Percentiles rank a stretch among this genome's conserved stretches.
These are phyloP conservation scores for Podospora comata DNA, from an alignment of 495 filamentous ascomycete genomes.

Conservation along the genomic window DNA sequence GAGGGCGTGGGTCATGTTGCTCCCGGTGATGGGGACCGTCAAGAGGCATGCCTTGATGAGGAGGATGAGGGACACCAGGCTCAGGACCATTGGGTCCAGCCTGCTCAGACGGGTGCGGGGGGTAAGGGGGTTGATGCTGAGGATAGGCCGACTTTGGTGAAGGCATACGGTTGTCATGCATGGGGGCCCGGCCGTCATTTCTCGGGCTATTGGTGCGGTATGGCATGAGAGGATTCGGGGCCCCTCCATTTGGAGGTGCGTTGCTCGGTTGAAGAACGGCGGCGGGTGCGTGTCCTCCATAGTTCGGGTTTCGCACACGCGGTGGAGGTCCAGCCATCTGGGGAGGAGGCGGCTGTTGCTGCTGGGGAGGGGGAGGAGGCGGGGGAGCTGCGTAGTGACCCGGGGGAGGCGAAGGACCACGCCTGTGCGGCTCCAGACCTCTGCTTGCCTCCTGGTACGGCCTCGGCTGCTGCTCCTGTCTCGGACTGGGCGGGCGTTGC, in stretches of 20 bases:
- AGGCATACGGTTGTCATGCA: slow-evolving; percentile 74
- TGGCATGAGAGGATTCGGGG: slow-evolving; percentile 71
- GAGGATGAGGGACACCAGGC: slow-evolving; percentile 66
- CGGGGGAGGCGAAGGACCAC: slow-evolving; percentile 51
- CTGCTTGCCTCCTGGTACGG: slow-evolving; percentile 72
- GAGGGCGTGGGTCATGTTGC: slow-evolving; percentile 65
- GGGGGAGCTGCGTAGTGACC: slow-evolving; percentile 58
- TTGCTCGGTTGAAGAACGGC: slow-evolving; percentile 38
- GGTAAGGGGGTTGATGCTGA: slow-evolving; percentile 68
- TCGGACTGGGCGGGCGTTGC: slow-evolving; percentile 66
- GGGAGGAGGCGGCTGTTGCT: slow-evolving; percentile 48
- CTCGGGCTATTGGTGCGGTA: slow-evolving; percentile 76
- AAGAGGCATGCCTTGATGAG: slow-evolving; percentile 69
- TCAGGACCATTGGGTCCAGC: slow-evolving; percentile 67
- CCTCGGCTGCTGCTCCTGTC: slow-evolving; percentile 67
- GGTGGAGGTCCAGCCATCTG: slow-evolving; percentile 33
- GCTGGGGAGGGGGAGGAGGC: slow-evolving; percentile 55
- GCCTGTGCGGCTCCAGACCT: slow-evolving; percentile 32
- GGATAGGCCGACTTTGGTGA: slow-evolving; percentile 81
- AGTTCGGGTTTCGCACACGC: slow-evolving; percentile 69
- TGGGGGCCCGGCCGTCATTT: slow-evolving; percentile 72
- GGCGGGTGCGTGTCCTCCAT: slow-evolving; percentile 59
- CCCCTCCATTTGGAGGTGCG: slow-evolving; percentile 33
- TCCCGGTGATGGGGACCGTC: slow-evolving; percentile 66
- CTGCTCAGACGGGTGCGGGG: slow-evolving; percentile 61